A percentile compares a stretch with the other conserved stretches of the same genome.
phyloP scores from a whole-genome alignment of 1,284 basidiomycete genomes.

The Naganishia sp. region DNA sequence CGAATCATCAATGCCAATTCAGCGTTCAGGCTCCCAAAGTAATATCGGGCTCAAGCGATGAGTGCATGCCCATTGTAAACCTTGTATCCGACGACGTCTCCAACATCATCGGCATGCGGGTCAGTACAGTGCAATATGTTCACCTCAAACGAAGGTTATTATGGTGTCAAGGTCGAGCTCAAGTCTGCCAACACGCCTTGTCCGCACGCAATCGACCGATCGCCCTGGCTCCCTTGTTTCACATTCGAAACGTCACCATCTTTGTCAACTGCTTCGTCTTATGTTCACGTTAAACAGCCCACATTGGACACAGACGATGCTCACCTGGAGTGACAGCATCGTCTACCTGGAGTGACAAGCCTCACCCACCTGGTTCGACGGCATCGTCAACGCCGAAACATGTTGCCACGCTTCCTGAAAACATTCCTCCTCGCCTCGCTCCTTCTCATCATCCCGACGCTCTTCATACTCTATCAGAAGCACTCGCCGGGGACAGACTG shows the following conservation, averaged over 20 bases:
- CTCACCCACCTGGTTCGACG: neutral
- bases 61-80: too few relatives aligned
- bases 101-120: too few relatives aligned
- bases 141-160: neutral
- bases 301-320: neutral
- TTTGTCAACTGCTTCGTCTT: neutral
- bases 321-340: neutral
- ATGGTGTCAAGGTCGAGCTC: neutral
- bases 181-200: neutral
- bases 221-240: neutral
- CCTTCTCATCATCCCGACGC: conserved; percentile 43
- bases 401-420: conserved; percentile 41
- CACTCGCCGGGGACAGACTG: conserved; percentile 22
- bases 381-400: conserved; percentile 34
- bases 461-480: conserved; percentile 45
- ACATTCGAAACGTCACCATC: conserved; percentile 1
- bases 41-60: too few relatives aligned
- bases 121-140: neutral
- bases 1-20: too few relatives aligned
- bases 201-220: neutral
- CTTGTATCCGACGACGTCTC: too few relatives aligned
- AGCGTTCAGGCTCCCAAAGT: too few relatives aligned
- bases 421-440: conserved; percentile 43
- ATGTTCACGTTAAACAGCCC: neutral
- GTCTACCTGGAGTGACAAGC: neutral